Percentiles rank a stretch among this genome's conserved stretches.
phyloP scores from a whole-genome alignment of 768 basidiomycete genomes.

The Leucogyrophana mollusca region DNA sequence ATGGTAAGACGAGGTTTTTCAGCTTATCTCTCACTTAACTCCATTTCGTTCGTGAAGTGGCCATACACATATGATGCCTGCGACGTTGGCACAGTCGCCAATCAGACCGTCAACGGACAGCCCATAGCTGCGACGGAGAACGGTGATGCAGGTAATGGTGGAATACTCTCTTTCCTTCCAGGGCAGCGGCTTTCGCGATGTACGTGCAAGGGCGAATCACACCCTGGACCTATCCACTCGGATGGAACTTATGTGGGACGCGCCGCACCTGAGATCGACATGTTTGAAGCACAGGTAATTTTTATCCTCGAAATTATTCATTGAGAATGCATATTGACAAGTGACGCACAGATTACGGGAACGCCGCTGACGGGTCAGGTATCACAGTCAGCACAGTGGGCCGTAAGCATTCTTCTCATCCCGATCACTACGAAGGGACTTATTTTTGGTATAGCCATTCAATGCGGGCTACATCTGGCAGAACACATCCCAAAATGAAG shows the following conservation, averaged over 20 bases:
- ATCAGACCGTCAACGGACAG: slow-evolving; percentile 72
- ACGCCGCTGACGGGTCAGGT: slow-evolving; percentile 54
- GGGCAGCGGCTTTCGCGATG: slow-evolving; percentile 86
- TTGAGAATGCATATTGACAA: slow-evolving; percentile 18
- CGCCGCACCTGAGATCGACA: slow-evolving; percentile 85
- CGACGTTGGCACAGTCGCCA: slow-evolving; percentile 80
- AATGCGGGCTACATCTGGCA: slow-evolving; percentile 69
- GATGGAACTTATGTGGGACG: slow-evolving; percentile 82
- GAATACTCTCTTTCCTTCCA: slow-evolving; percentile 66
- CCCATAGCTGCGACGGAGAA: slow-evolving; percentile 61
- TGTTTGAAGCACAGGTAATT: slow-evolving; percentile 75
- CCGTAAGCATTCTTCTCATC: slow-evolving; percentile 41
- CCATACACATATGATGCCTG: slow-evolving; percentile 73
- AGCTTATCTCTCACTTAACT: background rate
- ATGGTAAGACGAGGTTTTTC: slow-evolving; percentile 33
- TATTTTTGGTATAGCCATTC: slow-evolving; percentile 55
- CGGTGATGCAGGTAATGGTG: slow-evolving; percentile 49
- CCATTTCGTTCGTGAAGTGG: slow-evolving; percentile 37
- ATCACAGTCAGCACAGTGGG: slow-evolving; percentile 85
- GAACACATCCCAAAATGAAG: slow-evolving; percentile 57
- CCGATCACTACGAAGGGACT: background rate
- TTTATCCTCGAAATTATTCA: slow-evolving; percentile 10
- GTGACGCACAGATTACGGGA: slow-evolving; percentile 43
- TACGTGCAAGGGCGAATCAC: slow-evolving; percentile 78
- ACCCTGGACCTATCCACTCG: slow-evolving; percentile 75